A percentile compares a stretch with the other conserved stretches of the same genome.
These are phyloP conservation scores for Thelonectria rubi DNA, from an alignment of 2,329 filamentous ascomycete species.

Conservation along the genomic window DNA sequence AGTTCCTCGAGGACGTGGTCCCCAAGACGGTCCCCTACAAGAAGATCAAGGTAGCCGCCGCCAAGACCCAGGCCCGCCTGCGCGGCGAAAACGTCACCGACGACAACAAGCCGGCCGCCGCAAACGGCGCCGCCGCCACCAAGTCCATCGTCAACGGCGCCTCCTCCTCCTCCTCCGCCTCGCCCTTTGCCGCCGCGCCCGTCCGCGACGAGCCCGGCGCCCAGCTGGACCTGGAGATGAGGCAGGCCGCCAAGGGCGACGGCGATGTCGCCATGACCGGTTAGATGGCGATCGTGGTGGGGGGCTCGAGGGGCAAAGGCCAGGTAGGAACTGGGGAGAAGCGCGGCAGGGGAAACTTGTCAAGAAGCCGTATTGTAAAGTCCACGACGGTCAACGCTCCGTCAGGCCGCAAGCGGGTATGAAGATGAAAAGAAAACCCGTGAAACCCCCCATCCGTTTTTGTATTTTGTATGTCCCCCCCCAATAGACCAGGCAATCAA, in stretches of 20 bases:
- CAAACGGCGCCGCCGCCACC: conserved; percentile 43
- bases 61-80: conserved; percentile 57
- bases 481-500: conserved; percentile 13
- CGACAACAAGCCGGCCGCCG: conserved; percentile 31
- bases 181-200: conserved; percentile 20
- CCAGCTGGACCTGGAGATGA: conserved; percentile 65
- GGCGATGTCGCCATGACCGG: conserved; percentile 69
- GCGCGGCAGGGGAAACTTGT: conserved; percentile 15
- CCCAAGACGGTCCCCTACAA: conserved; percentile 86
- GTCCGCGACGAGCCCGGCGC: conserved; percentile 56
- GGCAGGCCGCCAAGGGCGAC: conserved; percentile 57
- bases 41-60: conserved; percentile 74
- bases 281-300: conserved; percentile 44
- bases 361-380: conserved; percentile 15
- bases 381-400: conserved; percentile 18
- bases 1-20: conserved; percentile 92
- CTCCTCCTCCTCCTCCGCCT: conserved; percentile 17
- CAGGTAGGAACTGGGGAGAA: neutral
- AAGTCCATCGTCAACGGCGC: conserved; percentile 44
- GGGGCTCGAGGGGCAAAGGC: neutral
- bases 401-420: conserved; percentile 24
- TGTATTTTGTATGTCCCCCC: conserved; percentile 23
- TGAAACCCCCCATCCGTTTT: conserved; percentile 20
- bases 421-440: conserved; percentile 25
- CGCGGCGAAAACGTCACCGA: conserved; percentile 51